phyloP scores from a whole-genome alignment of 345 rosid genomes.

The Eucalyptus microcorys region DNA sequence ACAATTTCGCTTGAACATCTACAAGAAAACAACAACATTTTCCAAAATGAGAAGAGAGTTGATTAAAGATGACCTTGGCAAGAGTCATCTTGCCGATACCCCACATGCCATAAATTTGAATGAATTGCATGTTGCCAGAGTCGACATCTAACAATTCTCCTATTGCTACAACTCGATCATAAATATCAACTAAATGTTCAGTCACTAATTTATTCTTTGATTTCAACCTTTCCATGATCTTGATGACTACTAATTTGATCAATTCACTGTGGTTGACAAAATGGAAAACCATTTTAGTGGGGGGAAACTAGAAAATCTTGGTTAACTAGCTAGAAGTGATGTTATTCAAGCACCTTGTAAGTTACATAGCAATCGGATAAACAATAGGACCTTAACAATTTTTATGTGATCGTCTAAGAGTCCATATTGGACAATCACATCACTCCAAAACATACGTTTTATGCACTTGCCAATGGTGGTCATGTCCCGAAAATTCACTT shows the following conservation, averaged over 20 bases:
- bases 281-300: not conserved
- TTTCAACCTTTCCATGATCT: not conserved
- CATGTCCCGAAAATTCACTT: not conserved
- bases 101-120: not conserved
- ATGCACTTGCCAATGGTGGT: not conserved
- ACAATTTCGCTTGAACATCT: not conserved
- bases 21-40: not conserved
- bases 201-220: not conserved
- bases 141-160: not conserved
- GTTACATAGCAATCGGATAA: not conserved
- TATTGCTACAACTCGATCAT: not conserved
- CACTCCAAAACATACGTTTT: not conserved
- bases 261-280: rapidly evolving
- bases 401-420: not conserved
- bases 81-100: not conserved
- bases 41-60: not conserved
- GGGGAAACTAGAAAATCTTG: not conserved
- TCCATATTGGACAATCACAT: not conserved
- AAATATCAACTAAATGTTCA: not conserved
- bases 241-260: not conserved
- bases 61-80: not conserved
- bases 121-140: not conserved
- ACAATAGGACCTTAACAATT: not conserved
- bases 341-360: not conserved
- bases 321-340: not conserved